Percentiles rank a stretch among this genome's conserved stretches.
These are phyloP conservation scores for Astragalus membranaceus DNA, from an alignment of 306 rosid species.

Conservation along the genomic window DNA sequence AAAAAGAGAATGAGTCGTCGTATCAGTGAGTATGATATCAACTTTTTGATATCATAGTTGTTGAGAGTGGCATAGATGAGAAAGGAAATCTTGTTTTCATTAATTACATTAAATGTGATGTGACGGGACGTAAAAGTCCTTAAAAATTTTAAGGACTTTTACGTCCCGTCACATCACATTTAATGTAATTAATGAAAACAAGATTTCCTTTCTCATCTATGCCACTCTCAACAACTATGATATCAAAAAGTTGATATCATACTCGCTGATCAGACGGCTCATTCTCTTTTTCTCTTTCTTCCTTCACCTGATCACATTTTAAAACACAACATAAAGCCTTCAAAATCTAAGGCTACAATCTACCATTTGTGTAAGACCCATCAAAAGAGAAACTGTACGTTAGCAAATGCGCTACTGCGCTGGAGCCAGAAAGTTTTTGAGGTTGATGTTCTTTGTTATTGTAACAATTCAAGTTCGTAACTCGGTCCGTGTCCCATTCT, in stretches of 20 bases:
- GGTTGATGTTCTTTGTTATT: neutral
- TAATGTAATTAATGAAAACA: neutral
- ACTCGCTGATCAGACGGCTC: neutral
- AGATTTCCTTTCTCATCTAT: neutral
- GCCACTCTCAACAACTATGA: neutral
- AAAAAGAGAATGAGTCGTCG: neutral
- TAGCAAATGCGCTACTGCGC: neutral
- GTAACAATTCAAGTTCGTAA: neutral
- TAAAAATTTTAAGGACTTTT: neutral
- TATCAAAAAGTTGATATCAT: neutral
- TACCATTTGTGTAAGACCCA: fast-evolving
- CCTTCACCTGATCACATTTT: neutral
- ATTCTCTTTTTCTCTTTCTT: neutral
- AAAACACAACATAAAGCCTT: too few species aligned
- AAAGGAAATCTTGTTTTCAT: too few species aligned
- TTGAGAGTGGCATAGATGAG: neutral
- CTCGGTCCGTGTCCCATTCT: neutral
- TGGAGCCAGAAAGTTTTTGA: neutral
- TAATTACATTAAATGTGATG: neutral
- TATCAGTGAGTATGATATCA: neutral
- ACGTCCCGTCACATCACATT: neutral
- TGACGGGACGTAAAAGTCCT: neutral
- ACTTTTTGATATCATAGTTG: neutral
- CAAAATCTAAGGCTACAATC: neutral
- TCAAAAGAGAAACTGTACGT: too few species aligned